phyloP scores from a whole-genome alignment of 2,329 filamentous ascomycete species.

The Diplodia scrobiculata region DNA sequence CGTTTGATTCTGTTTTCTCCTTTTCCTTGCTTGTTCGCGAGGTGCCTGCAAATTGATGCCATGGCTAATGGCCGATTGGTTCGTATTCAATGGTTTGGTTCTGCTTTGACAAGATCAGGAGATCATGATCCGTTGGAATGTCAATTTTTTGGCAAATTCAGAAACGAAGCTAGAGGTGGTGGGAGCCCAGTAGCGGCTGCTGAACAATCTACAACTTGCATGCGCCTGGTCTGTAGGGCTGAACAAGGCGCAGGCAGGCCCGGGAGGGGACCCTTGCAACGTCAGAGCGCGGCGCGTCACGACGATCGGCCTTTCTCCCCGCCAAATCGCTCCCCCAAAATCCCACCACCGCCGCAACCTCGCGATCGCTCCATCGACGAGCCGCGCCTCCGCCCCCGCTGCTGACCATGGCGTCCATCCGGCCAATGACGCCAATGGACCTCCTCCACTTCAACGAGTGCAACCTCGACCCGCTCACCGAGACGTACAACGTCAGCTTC shows the following conservation, averaged over 20 bases:
- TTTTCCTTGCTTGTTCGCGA: background rate
- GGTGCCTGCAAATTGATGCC: background rate
- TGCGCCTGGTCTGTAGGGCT: constrained; percentile 1
- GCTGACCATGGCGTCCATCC: constrained; percentile 27
- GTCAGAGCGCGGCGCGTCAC: background rate
- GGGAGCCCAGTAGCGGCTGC: background rate
- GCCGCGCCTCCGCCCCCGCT: background rate
- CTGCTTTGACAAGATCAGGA: too few relatives aligned
- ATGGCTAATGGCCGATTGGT: background rate
- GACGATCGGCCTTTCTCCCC: background rate
- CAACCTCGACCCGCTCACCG: constrained; percentile 94
- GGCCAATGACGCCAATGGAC: constrained; percentile 72
- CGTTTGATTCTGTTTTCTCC: background rate
- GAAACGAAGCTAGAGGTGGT: background rate
- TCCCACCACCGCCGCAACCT: constrained; percentile 14
- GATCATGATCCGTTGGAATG: background rate
- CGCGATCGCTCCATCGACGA: constrained; percentile 9
- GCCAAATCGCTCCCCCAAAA: constrained; percentile 31
- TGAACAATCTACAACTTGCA: background rate
- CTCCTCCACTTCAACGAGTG: constrained; percentile 88
- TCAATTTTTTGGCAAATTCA: background rate
- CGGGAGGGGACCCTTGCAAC: constrained; percentile 5
- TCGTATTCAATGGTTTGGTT: background rate
- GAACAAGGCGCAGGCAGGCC: background rate
- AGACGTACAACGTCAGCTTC: constrained; percentile 94